Evolutionary conservation across 768 basidiomycete genomes (phyloP).

Genomic region (Cantharellus cinnabarinus): DNA sequence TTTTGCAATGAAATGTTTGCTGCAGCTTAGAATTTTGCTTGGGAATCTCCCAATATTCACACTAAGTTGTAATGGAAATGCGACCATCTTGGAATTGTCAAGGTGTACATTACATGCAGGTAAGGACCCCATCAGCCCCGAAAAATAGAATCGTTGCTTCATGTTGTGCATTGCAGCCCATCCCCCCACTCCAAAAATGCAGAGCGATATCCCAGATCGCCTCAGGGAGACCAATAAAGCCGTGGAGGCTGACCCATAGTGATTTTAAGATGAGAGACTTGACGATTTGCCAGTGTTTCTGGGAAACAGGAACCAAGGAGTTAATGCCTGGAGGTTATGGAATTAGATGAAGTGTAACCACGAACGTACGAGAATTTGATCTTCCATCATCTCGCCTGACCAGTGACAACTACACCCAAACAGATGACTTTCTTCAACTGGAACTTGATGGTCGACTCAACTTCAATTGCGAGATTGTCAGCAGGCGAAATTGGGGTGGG

Average conservation of each 20-base stretch:
- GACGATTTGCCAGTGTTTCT: conserved; percentile 99
- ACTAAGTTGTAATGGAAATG: no score
- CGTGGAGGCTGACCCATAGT: conserved; percentile 99
- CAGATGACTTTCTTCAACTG: conserved; percentile 99
- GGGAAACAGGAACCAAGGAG: conserved; percentile 96
- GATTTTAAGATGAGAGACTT: conserved; percentile 97
- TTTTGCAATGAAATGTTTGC: no score
- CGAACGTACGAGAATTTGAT: conserved; percentile 71
- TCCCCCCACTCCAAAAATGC: conserved; percentile 13
- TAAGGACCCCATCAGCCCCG: conserved; percentile 51
- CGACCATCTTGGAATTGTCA: no score
- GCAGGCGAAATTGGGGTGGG: conserved; percentile 86
- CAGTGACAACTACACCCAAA: conserved; percentile 96
- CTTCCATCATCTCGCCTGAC: conserved; percentile 92
- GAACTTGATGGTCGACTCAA: conserved; percentile 99
- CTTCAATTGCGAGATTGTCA: conserved; percentile 78
- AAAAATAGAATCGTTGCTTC: conserved; percentile 64
- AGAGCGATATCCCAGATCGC: conserved; percentile 1
- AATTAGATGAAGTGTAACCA: neutral
- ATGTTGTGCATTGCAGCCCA: conserved; percentile 60
- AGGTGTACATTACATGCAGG: no score
- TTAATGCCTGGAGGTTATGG: conserved; percentile 64
- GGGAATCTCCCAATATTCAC: no score
- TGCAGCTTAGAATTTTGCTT: no score
- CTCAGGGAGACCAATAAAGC: conserved; percentile 41